phyloP scores from a whole-genome alignment of 306 rosid species.

The Carpinus fangiana region DNA sequence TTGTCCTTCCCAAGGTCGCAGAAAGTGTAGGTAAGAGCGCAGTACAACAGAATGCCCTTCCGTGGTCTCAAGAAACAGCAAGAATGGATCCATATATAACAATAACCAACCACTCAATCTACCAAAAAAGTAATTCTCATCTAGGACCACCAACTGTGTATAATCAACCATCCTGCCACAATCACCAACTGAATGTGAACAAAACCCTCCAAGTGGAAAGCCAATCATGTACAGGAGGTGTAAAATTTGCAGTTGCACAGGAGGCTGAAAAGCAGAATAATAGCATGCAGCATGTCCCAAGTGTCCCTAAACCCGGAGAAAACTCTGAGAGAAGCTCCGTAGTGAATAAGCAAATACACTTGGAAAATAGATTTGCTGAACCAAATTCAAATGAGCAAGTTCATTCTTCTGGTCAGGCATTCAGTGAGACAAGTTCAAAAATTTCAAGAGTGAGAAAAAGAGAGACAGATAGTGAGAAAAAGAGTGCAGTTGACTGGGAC shows the following conservation, averaged over 20 bases:
- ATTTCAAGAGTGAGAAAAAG: conserved; percentile 50
- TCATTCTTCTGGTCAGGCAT: conserved; percentile 29
- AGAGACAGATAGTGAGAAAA: conserved; percentile 45
- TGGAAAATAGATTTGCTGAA: conserved; percentile 33
- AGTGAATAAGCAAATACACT: conserved; percentile 30
- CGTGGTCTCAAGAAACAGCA: conserved; percentile 39
- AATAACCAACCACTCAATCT: conserved; percentile 35
- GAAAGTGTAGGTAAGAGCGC: conserved; percentile 30
- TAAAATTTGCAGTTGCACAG: conserved; percentile 29
- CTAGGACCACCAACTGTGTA: conserved; percentile 26
- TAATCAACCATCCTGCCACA: conserved; percentile 29
- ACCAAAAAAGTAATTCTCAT: conserved; percentile 34
- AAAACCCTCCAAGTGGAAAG: conserved; percentile 38
- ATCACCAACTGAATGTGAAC: conserved; percentile 36
- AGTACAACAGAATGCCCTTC: conserved; percentile 31
- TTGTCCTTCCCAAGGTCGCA: conserved; percentile 31
- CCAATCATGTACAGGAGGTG: conserved; percentile 30
- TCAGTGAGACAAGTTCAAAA: conserved; percentile 34
- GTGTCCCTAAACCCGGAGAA: conserved; percentile 32
- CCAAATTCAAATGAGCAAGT: conserved; percentile 35
- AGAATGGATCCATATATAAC: conserved; percentile 36
- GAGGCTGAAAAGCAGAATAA: conserved; percentile 31
- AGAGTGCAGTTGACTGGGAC: conserved; percentile 65
- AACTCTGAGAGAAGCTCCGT: conserved; percentile 28
- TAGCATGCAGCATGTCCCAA: conserved; percentile 28